Conservation (phyloP, 1,284 basidiomycete genomes). For the Stereum hirsutum region DNA sequence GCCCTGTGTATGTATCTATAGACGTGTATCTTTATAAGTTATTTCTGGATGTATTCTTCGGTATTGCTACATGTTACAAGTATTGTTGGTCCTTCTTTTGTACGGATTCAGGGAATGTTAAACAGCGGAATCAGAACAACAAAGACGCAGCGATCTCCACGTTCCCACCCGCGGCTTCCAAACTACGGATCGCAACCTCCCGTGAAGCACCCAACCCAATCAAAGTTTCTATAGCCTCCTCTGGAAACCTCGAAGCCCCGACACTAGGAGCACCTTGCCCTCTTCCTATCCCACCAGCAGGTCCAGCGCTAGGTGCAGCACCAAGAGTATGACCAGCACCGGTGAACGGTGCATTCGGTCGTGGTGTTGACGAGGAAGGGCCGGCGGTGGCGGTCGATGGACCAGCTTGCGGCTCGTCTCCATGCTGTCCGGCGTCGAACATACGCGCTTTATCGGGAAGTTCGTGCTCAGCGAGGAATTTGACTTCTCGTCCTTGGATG, state of each 20-base stretch:
- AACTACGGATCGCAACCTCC: conserved; percentile 66
- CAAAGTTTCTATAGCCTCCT: conserved; percentile 44
- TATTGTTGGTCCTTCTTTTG: neutral
- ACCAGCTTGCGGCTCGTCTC: conserved; percentile 8
- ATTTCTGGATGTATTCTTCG: conserved; percentile 6
- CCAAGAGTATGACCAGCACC: conserved; percentile 52
- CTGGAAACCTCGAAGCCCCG: conserved; percentile 29
- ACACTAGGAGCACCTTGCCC: conserved; percentile 12
- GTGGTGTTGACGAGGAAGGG: conserved; percentile 12
- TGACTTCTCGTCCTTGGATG: conserved; percentile 81
- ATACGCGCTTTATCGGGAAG: conserved; percentile 73
- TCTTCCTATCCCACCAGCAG: too few relatives aligned
- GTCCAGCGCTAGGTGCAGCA: conserved; percentile 22
- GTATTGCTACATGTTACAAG: conserved; percentile 9
- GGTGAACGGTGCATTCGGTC: conserved; percentile 34
- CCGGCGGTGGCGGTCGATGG: conserved; percentile 13
- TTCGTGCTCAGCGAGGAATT: conserved; percentile 91
- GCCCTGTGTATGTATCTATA: conserved; percentile 9
- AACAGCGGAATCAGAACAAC: conserved; percentile 47
- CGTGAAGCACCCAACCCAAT: conserved; percentile 70
- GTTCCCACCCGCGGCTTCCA: conserved; percentile 80
- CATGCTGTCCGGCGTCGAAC: conserved; percentile 22
- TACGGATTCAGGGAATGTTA: neutral
- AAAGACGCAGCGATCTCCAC: conserved; percentile 84
- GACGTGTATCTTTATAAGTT: conserved; percentile 9